A percentile compares a stretch with the other conserved stretches of the same genome.
These are phyloP conservation scores for Paracamarosporium sp. DNA, from an alignment of 2,329 filamentous ascomycete genomes.

Conservation along the genomic window DNA sequence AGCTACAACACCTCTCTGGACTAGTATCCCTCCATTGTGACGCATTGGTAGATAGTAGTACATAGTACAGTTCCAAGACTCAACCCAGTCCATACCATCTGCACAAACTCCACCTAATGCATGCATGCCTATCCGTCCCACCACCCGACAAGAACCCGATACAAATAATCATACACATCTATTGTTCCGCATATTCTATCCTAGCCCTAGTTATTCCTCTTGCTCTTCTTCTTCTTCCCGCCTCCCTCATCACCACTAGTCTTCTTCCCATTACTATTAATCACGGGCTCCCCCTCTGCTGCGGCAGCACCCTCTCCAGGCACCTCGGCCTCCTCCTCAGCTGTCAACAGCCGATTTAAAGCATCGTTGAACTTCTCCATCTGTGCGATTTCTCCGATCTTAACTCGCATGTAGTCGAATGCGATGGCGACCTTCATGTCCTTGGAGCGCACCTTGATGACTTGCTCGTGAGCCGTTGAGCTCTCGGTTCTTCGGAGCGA, in stretches of 20 bases:
- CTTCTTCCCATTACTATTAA: conserved; percentile 37
- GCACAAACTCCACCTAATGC: conserved; percentile 1
- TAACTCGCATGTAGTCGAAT: conserved; percentile 80
- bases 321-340: conserved; percentile 29
- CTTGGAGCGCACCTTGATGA: conserved; percentile 49
- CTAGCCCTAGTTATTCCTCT: conserved; percentile 37
- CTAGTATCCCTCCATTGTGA: too few relatives aligned
- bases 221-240: conserved; percentile 26
- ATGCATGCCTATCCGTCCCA: background rate
- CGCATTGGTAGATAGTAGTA: too few relatives aligned
- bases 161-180: background rate
- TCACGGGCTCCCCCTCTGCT: conserved; percentile 14
- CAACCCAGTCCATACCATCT: background rate
- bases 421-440: conserved; percentile 73
- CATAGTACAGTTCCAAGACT: too few relatives aligned
- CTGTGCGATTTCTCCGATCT: conserved; percentile 72
- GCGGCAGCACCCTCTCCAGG: conserved; percentile 13
- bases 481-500: conserved; percentile 15
- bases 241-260: conserved; percentile 34
- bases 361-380: conserved; percentile 69
- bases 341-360: conserved; percentile 62
- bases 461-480: conserved; percentile 25
- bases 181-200: too few relatives aligned
- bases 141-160: too few relatives aligned
- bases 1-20: too few relatives aligned